Evolutionary conservation across 2,329 filamentous ascomycete genomes (phyloP), one percentile per base, ranked within the genome.

Genomic region (Teratosphaeria epicoccoides): DNA sequence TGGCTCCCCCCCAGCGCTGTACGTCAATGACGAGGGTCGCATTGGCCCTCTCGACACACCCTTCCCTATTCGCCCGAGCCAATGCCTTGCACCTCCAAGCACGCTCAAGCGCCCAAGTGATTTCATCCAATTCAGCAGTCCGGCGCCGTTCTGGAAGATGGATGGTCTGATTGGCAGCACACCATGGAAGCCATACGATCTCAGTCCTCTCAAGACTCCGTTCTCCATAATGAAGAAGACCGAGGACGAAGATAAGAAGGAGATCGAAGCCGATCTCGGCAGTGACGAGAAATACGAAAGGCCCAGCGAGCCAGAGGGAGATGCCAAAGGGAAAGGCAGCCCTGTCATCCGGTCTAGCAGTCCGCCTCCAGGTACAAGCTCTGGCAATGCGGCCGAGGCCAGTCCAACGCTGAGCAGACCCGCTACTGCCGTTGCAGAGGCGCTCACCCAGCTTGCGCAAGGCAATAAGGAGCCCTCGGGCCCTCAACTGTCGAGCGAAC

Each of bases 121-220:
- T 63, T 87, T 88, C 66, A 88, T 91, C 79, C 86, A 87, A 28
- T 89, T 88, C 45, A 88, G 84, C 60, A 89, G 85, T 26, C 88
- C 88, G 0, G 88, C 88, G 1, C 87, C 87, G 0, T 93, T 94
- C 68, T 94, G 88, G 88, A 89, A 87, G 67, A 93, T 87, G 68
- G 83, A 85, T 40, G 85, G 89, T 58, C 79, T 88, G 53, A 79
- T 80, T 24, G 87, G 82, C 67, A 90, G 86, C 1, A 87, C 87
- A 1, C 72, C 86, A 6, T 70, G 70, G 54, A 67, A 67, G 47
- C 64, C 66, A n/a, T 67, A 64, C 49, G 66, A 69, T 50, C 59
- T 69, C n/a, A 68, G 65, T 46, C 66, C 66, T 29, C 47, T 69
- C 46, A 69, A 69, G 58, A 68, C 66, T 2, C 66, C 66, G 2